Evolutionary conservation across 1,284 basidiomycete species (phyloP), one percentile per base, ranked within the genome.

Genomic region (Heterobasidion parviporum): DNA sequence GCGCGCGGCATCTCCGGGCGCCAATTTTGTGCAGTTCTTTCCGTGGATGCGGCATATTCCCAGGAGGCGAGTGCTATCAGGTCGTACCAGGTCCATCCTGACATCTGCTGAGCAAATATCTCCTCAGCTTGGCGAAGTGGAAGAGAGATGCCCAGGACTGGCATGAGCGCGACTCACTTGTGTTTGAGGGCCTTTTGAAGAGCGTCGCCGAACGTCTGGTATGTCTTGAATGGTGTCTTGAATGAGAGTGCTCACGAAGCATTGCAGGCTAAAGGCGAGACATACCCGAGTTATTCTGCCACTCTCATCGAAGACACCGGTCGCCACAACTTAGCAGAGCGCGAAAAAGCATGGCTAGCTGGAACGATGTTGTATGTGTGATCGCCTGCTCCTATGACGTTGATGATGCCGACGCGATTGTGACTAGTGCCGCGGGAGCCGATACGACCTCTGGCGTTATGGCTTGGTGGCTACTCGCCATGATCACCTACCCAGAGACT

Each of bases 391-490:
- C 15, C n/a, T n/a, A 8, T 33, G 15, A 38, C 14, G 1, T 3
- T 10, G 9, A 5, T 14, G 9, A 10, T 46, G 15, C 46, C 16
- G 43, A 20, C 43, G 5, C 6, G n/a, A 16, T 7, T 8, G n/a
- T 41, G n/a, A 41, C 38, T 41, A 63, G 62, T 45, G 60, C 60
- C 52, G 62, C 62, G n/a, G 59, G 60, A 9, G 49, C 62, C 12
- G 62, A 64, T 41, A 64, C 62, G 5, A 63, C 62, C 15, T 50
- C 57, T 10, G 43, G 50, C 41, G 56, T 59, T 6, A 59, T 65
- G 57, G 46, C 56, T 12, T 64, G 63, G 63, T 67, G 63, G 52
- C 58, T 69, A 46, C 59, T 68, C n/a, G 67, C 67, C 8, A 65
- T 70, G 65, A 55, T 67, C 20, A 58, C 59, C 14, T 52, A 62